Conservation (phyloP, 2,329 filamentous ascomycete genomes). For the Zasmidium cellare region DNA sequence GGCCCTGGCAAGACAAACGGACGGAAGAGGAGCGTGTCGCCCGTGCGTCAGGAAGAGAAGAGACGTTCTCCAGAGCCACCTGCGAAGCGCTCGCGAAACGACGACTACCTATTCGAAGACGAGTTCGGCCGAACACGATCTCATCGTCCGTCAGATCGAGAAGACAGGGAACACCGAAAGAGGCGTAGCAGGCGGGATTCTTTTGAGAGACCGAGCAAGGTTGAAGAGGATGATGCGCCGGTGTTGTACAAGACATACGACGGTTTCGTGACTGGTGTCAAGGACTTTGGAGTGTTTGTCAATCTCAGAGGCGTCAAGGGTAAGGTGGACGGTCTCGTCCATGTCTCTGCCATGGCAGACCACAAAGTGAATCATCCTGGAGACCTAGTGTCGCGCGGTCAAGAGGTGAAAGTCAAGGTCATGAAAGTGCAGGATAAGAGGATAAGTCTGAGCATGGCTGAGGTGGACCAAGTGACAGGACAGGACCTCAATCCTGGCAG, state of each 20-base stretch:
- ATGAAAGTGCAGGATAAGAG: constrained; percentile 78
- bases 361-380: constrained; percentile 90
- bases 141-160: constrained; percentile 41
- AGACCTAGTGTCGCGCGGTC: constrained; percentile 77
- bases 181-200: constrained; percentile 54
- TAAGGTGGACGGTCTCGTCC: constrained; percentile 89
- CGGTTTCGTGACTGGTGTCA: constrained; percentile 85
- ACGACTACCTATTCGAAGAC: constrained; percentile 58
- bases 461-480: constrained; percentile 88
- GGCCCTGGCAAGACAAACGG: constrained; percentile 61
- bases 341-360: constrained; percentile 84
- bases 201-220: constrained; percentile 65
- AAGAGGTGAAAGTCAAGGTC: constrained; percentile 90
- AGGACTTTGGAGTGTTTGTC: constrained; percentile 94
- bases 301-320: constrained; percentile 84
- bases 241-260: constrained; percentile 85
- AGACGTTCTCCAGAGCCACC: constrained; percentile 26
- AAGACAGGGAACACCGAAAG: constrained; percentile 44
- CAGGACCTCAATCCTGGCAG: constrained; percentile 77
- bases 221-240: constrained; percentile 78
- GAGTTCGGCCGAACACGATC: constrained; percentile 56
- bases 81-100: constrained; percentile 53
- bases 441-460: constrained; percentile 93
- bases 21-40: constrained; percentile 62
- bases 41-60: constrained; percentile 48